Conservation (phyloP, 257 asterid genomes). For the Agastache rugosa region DNA sequence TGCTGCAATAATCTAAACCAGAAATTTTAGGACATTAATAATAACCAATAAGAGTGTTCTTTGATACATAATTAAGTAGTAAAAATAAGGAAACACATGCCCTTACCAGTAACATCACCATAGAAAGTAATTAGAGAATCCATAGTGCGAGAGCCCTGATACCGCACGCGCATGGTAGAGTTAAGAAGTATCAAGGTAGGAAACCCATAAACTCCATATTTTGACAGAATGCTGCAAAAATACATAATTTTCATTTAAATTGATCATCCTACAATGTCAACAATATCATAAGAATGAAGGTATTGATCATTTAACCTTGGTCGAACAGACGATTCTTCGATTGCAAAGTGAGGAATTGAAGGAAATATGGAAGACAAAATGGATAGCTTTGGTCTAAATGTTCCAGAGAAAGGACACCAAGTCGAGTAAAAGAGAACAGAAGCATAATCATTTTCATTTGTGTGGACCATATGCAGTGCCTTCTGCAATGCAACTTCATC, state of each 20-base stretch:
- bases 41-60: conserved; percentile 11
- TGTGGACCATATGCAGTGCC: conserved; percentile 75
- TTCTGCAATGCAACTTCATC: conserved; percentile 77
- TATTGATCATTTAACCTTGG: conserved; percentile 72
- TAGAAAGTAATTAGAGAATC: conserved; percentile 79
- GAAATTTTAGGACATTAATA: background rate
- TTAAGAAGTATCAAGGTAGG: conserved; percentile 82
- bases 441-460: conserved; percentile 65
- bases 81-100: background rate
- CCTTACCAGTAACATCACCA: conserved; percentile 76
- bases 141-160: conserved; percentile 84
- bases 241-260: conserved; percentile 30
- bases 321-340: conserved; percentile 89
- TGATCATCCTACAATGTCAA: conserved; percentile 27
- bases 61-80: background rate
- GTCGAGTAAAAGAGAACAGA: conserved; percentile 92
- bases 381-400: conserved; percentile 72
- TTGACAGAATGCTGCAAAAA: conserved; percentile 81
- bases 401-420: conserved; percentile 95
- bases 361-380: conserved; percentile 76
- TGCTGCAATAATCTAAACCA: background rate
- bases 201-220: conserved; percentile 95
- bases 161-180: conserved; percentile 80
- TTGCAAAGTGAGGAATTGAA: conserved; percentile 86
- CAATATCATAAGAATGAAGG: conserved; percentile 13